Percentiles rank a stretch among this genome's conserved stretches.
phyloP scores from a whole-genome alignment of 768 basidiomycete species.

The Termitomyces sp. region DNA sequence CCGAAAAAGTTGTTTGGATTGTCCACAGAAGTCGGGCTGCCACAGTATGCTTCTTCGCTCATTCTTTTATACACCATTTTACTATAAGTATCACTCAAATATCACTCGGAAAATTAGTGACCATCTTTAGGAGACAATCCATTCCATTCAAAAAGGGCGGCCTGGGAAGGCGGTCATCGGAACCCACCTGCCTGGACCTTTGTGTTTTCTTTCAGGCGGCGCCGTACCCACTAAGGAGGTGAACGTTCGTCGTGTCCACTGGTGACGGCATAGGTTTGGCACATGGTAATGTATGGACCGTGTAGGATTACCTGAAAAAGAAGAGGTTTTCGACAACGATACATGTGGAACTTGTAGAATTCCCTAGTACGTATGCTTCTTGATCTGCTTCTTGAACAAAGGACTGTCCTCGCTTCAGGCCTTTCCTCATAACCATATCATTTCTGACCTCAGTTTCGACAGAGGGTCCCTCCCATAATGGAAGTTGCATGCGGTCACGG shows the following conservation, averaged over 20 bases:
- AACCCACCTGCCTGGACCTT: background rate
- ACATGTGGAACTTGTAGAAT: background rate
- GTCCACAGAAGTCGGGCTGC: too few species aligned
- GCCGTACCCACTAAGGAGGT: background rate
- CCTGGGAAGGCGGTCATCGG: background rate
- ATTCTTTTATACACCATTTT: too few species aligned
- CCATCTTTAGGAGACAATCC: too few species aligned
- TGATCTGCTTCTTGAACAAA: background rate
- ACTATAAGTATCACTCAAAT: too few species aligned
- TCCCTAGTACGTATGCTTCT: background rate
- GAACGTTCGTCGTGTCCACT: background rate
- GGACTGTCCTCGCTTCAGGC: background rate
- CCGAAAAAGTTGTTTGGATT: too few species aligned
- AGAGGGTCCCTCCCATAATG: constrained; percentile 3
- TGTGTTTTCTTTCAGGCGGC: background rate
- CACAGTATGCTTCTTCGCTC: too few species aligned
- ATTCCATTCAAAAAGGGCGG: background rate
- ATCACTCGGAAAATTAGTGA: too few species aligned
- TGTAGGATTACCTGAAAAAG: background rate
- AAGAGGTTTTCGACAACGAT: background rate
- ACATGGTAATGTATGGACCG: background rate
- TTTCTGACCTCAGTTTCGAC: background rate
- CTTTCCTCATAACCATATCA: background rate
- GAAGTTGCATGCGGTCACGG: constrained; percentile 16
- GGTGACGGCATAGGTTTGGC: background rate